These are phyloP conservation scores for Suillus sp. DNA, from an alignment of 768 basidiomycete genomes.

Conservation along the genomic window DNA sequence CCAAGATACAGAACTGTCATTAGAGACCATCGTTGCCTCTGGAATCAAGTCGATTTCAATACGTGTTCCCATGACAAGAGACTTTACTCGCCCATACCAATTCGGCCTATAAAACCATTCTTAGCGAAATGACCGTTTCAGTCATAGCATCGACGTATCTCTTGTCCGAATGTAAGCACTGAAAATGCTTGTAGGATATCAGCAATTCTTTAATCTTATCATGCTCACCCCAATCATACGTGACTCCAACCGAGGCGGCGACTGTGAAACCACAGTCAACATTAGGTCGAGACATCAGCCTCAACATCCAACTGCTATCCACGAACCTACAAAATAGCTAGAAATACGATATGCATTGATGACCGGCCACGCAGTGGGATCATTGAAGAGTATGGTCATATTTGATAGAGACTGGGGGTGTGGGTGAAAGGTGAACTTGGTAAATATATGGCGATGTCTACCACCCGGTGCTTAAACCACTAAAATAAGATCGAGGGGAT, in stretches of 20 bases:
- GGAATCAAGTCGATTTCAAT: not conserved
- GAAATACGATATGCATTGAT: not conserved
- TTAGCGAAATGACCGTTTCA: not conserved
- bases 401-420: too few species aligned
- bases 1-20: not conserved
- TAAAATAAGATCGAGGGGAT: not conserved
- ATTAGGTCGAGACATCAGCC: not conserved
- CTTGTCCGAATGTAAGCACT: not conserved
- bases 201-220: not conserved
- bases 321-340: not conserved
- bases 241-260: not conserved
- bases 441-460: not conserved
- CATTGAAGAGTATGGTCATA: not conserved
- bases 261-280: not conserved
- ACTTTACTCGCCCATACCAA: not conserved
- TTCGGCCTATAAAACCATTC: not conserved
- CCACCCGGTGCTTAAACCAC: not conserved
- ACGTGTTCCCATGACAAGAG: not conserved
- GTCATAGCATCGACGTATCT: not conserved
- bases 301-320: not conserved
- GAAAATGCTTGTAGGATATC: not conserved
- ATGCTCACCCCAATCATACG: not conserved
- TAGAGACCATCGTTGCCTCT: not conserved
- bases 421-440: not conserved
- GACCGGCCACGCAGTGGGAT: not conserved